phyloP scores from a whole-genome alignment of 805 yeast species.

The Candida ascalaphidarum region DNA sequence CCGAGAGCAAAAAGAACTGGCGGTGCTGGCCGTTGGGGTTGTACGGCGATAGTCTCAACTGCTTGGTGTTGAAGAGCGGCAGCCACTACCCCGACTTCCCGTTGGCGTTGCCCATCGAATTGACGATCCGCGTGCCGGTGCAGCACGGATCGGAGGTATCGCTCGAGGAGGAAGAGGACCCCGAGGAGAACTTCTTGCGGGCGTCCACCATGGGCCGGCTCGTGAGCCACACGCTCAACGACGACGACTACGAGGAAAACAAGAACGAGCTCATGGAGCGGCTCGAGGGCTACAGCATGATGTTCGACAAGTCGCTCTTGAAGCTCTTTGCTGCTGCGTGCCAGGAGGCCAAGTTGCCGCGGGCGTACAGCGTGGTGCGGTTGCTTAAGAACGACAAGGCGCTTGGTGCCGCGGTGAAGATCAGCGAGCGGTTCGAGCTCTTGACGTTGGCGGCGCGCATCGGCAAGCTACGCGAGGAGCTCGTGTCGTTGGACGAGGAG shows the following conservation, averaged over 20 bases:
- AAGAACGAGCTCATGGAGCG: slow-evolving; percentile 39
- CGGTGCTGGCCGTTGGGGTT: slow-evolving; percentile 86
- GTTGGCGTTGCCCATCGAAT: slow-evolving; percentile 72
- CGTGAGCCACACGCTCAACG: slow-evolving; percentile 43
- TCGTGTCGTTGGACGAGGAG: slow-evolving; percentile 14
- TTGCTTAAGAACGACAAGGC: slow-evolving; percentile 73
- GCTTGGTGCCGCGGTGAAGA: slow-evolving; percentile 72
- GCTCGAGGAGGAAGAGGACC: slow-evolving; percentile 21
- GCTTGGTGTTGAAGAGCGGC: slow-evolving; percentile 64
- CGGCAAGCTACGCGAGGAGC: slow-evolving; percentile 27
- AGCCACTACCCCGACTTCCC: slow-evolving; percentile 72
- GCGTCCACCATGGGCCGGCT: slow-evolving; percentile 54
- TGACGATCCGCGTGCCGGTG: slow-evolving; percentile 64
- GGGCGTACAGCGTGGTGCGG: slow-evolving; percentile 62
- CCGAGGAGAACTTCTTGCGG: slow-evolving; percentile 60
- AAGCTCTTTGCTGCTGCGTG: slow-evolving; percentile 71
- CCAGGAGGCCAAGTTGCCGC: slow-evolving; percentile 50
- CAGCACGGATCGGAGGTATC: slow-evolving; percentile 15
- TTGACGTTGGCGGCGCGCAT: slow-evolving; percentile 27
- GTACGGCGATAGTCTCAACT: slow-evolving; percentile 58
- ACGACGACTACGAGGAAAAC: slow-evolving; percentile 18
- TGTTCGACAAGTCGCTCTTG: slow-evolving; percentile 70
- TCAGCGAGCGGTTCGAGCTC: slow-evolving; percentile 58
- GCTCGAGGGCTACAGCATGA: slow-evolving; percentile 41
- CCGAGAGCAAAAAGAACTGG: slow-evolving; percentile 41